A percentile compares a stretch with the other conserved stretches of the same genome.
Conservation (phyloP, 345 rosid genomes). For the Populus euphratica region DNA sequence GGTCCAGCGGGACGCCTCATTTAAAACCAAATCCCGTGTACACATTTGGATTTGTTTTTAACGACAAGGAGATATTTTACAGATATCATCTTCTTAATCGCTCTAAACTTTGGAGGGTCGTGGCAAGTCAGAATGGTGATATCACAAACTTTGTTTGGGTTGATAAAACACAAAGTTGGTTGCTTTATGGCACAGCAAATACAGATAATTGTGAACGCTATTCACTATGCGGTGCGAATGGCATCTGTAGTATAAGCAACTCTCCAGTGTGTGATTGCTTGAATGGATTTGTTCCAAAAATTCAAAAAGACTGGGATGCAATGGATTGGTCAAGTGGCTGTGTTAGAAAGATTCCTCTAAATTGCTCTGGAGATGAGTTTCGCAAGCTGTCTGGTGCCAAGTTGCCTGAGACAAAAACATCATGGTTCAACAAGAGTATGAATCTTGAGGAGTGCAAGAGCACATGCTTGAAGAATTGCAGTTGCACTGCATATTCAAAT, state of each 20-base stretch:
- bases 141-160: not conserved
- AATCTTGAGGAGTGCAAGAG: not conserved
- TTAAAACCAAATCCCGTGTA: not conserved
- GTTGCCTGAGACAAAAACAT: conserved; percentile 8
- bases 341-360: not conserved
- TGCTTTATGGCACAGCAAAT: not conserved
- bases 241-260: not conserved
- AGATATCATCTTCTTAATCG: not conserved
- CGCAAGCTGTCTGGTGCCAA: conserved; percentile 3
- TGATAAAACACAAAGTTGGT: not conserved
- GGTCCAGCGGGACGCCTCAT: conserved; percentile 15
- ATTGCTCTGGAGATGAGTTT: conserved; percentile 13
- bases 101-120: not conserved
- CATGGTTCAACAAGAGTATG: conserved; percentile 7
- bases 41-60: not conserved
- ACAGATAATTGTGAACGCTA: conserved; percentile 1
- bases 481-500: too few species aligned
- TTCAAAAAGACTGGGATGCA: not conserved
- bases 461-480: too few species aligned
- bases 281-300: conserved; percentile 2
- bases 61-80: not conserved
- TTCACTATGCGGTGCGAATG: not conserved
- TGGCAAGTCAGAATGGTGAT: not conserved
- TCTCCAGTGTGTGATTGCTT: not conserved
- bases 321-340: not conserved